Evolutionary conservation across 768 basidiomycete species (phyloP).

Genomic region (Suillus hirtellus): DNA sequence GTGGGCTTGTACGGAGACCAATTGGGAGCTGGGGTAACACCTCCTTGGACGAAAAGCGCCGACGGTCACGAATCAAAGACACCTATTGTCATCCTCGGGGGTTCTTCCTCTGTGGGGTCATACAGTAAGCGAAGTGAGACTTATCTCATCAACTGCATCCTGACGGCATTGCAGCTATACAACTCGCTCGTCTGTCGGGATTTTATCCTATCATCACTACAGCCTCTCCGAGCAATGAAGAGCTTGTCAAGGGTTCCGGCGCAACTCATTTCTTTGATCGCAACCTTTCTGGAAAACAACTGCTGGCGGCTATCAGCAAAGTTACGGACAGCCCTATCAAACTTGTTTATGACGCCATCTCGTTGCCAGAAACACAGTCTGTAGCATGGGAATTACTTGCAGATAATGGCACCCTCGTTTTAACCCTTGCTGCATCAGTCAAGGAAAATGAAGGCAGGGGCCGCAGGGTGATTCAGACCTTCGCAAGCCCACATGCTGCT

Average conservation of each 20-base stretch:
- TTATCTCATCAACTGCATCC: slow-evolving; percentile 8
- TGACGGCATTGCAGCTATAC: slow-evolving; percentile 30
- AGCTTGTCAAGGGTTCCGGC: slow-evolving; percentile 36
- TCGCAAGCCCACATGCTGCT: slow-evolving; percentile 22
- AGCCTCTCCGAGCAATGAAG: slow-evolving; percentile 33
- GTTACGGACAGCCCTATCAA: slow-evolving; percentile 26
- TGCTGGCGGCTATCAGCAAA: slow-evolving; percentile 25
- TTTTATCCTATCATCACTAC: slow-evolving; percentile 46
- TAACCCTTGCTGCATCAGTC: slow-evolving; percentile 26
- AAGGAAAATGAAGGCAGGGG: slow-evolving; percentile 24
- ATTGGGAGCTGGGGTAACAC: slow-evolving; percentile 40
- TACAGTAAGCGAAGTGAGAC: slow-evolving; percentile 33
- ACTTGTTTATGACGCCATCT: slow-evolving; percentile 34
- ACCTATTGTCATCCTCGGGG: slow-evolving; percentile 50
- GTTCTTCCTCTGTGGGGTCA: slow-evolving; percentile 48
- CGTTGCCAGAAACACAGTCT: slow-evolving; percentile 36
- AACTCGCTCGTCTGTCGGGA: slow-evolving; percentile 41
- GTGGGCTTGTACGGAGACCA: slow-evolving; percentile 45
- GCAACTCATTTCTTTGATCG: slow-evolving; percentile 43
- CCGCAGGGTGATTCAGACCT: slow-evolving; percentile 24
- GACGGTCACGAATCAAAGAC: slow-evolving; percentile 38
- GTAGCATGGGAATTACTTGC: slow-evolving; percentile 35
- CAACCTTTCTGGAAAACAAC: slow-evolving; percentile 18
- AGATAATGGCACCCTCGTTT: slow-evolving; percentile 33
- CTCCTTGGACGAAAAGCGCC: slow-evolving; percentile 36